Evolutionary conservation across 2,329 filamentous ascomycete species (phyloP), one percentile per base, ranked within the genome.

Genomic region (Calonectria multiphialidica): DNA sequence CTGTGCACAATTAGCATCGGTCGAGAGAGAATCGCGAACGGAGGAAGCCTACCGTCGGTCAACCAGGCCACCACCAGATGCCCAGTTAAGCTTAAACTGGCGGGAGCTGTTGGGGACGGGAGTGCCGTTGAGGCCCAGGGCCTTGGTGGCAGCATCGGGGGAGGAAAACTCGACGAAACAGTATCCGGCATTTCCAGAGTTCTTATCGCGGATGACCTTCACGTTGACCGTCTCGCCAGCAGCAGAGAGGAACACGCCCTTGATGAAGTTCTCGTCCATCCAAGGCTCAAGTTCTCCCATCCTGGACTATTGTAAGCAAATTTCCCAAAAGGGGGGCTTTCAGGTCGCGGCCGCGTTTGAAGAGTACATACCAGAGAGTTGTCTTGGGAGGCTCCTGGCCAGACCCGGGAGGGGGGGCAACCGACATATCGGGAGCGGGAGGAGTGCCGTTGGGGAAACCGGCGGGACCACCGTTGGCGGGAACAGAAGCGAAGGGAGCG

Each of bases 191-290:
- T 98, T 99, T 80, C 96, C 97, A 82, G 96, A 98, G 85, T 98
- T 98, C 86, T 98, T 98, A 88, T 99, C 97, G 77, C 97, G 95
- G 81, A 99, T 99, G 90, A 99, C 98, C 91, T 99, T 99, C 80
- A 99, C 97, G 80, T 98, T 98, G 80, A 99, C 97, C 75, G 92
- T 92, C 86, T 98, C 97, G 78, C 94, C 95, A 87, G 98, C 94
- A 80, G 96, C 92, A 81, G 95, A 98, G 75, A 88, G 82, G 90
- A 95, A 98, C 55, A 98, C 92, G 79, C 94, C 97, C 86, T 97
- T 96, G 82, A 99, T 94, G 84, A 98, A 99, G 86, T 96, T 97
- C 88, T 99, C 97, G 80, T 99, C 97, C 87, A 99, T 98, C 97
- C 97, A 99, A 33, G 95, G 95, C 86, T 98, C 96, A 75, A 99